A percentile compares a stretch with the other conserved stretches of the same genome.
Evolutionary conservation across 306 rosid genomes (phyloP).

Genomic region (Rosa multiflora): DNA sequence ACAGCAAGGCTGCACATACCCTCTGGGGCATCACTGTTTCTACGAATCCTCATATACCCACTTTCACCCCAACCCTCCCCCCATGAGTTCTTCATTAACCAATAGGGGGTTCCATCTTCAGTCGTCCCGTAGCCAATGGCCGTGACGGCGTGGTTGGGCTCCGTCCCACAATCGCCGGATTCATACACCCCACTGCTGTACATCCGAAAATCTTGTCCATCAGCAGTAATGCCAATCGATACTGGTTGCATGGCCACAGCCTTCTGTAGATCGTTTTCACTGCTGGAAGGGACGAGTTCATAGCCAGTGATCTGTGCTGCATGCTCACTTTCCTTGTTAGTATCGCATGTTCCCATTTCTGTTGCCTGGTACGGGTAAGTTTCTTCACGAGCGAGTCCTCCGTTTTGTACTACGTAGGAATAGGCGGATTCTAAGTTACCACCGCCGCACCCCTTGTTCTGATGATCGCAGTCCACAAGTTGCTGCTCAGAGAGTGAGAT

Average conservation of each 20-base stretch:
- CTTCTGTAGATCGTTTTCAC: constrained; percentile 12
- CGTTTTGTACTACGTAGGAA: constrained; percentile 3
- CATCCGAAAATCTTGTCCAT: not conserved
- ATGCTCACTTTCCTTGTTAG: not conserved
- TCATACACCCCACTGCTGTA: constrained; percentile 12
- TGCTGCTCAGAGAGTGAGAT: constrained; percentile 37
- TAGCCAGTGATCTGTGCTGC: constrained; percentile 19
- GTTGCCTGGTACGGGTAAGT: constrained; percentile 16
- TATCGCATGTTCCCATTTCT: not conserved
- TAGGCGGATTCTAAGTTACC: not conserved
- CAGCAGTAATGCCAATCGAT: not conserved
- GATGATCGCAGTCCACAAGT: constrained; percentile 24
- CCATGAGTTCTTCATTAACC: constrained; percentile 36
- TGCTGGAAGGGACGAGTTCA: not conserved
- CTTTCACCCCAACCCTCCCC: constrained; percentile 28
- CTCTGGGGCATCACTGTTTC: not conserved
- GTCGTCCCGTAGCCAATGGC: constrained; percentile 27
- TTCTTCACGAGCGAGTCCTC: constrained; percentile 3
- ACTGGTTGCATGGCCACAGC: constrained; percentile 32
- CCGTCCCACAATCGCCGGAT: not conserved
- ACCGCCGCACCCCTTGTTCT: constrained; percentile 12
- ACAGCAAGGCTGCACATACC: not conserved
- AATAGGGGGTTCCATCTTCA: constrained; percentile 15
- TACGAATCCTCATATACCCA: constrained; percentile 25
- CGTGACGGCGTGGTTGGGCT: constrained; percentile 12